phyloP scores from a whole-genome alignment of 768 basidiomycete species.

The Baorangia bicolor region DNA sequence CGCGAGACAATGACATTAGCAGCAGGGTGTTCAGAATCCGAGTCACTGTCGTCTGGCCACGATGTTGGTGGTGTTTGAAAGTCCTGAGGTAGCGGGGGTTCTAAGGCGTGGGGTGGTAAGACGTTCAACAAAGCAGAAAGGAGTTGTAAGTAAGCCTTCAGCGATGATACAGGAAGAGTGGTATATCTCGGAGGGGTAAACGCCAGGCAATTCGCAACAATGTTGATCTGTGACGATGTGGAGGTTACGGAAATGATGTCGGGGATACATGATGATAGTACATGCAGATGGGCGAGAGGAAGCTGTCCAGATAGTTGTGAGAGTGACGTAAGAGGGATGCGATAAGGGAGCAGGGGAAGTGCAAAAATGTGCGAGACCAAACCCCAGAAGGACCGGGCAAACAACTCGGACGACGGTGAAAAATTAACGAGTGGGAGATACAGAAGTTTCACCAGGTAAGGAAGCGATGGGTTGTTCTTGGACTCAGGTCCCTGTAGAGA shows the following conservation, averaged over 20 bases:
- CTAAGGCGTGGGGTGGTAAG: conserved; percentile 53
- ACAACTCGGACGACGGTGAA: conserved; percentile 33
- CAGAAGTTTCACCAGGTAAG: conserved; percentile 29
- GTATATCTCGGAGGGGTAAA: conserved; percentile 65
- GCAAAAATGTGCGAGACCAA: conserved; percentile 61
- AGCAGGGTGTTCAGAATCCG: conserved; percentile 35
- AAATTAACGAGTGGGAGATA: conserved; percentile 22
- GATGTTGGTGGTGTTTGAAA: conserved; percentile 6
- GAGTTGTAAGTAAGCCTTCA: conserved; percentile 55
- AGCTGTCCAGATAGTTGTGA: conserved; percentile 63
- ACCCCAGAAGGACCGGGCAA: conserved; percentile 34
- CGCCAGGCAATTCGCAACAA: conserved; percentile 69
- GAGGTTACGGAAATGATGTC: conserved; percentile 34
- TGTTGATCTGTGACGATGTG: conserved; percentile 45
- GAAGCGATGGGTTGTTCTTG: conserved; percentile 42
- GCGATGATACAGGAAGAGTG: conserved; percentile 41
- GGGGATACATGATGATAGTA: conserved; percentile 30
- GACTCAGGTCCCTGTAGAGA: conserved; percentile 50
- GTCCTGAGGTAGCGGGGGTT: conserved; percentile 37
- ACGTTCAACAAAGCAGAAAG: conserved; percentile 49
- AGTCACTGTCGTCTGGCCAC: conserved; percentile 38
- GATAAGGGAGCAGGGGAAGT: conserved; percentile 77
- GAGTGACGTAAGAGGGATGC: conserved; percentile 60
- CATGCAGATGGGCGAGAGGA: conserved; percentile 47
- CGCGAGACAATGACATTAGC: conserved; percentile 37